Percentiles rank a stretch among this genome's conserved stretches.
Conservation (phyloP, 2,329 filamentous ascomycete genomes). For the Gaeumannomyces sp. region DNA sequence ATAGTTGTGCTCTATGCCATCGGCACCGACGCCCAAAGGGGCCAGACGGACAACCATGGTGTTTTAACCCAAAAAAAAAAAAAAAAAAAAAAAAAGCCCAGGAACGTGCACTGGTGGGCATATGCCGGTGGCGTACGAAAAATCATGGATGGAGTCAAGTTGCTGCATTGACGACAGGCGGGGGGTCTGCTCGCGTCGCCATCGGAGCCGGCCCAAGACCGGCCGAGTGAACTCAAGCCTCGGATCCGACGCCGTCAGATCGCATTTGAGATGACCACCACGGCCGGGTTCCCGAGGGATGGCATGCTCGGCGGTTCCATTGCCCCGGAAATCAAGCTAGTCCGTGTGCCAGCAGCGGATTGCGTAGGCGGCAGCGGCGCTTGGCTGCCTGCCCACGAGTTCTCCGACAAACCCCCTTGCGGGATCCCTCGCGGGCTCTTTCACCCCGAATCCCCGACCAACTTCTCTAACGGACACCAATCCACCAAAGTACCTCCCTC, state of each 20-base stretch:
- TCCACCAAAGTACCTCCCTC: neutral
- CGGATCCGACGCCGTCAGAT: neutral
- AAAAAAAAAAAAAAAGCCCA: neutral
- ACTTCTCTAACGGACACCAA: neutral
- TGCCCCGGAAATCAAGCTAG: neutral
- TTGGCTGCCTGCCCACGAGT: neutral
- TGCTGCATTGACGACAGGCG: neutral
- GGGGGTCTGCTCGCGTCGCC: too few relatives aligned
- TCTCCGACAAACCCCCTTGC: neutral
- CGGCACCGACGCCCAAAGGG: neutral
- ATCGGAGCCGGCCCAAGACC: neutral
- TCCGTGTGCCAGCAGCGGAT: neutral
- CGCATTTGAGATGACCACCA: neutral
- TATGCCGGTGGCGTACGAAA: neutral
- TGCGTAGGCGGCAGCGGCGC: neutral
- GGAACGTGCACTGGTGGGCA: neutral
- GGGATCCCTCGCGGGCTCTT: neutral
- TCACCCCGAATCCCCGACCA: neutral
- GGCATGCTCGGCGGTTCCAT: neutral
- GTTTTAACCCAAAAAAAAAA: neutral
- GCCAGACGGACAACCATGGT: neutral
- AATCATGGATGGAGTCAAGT: neutral
- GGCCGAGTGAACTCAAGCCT: neutral
- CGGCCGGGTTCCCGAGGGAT: neutral
- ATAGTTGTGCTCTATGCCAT: neutral